A percentile compares a stretch with the other conserved stretches of the same genome.
Conservation (phyloP, 129 eudicot genomes). For the Pseudognaphalium luteoalbum region DNA sequence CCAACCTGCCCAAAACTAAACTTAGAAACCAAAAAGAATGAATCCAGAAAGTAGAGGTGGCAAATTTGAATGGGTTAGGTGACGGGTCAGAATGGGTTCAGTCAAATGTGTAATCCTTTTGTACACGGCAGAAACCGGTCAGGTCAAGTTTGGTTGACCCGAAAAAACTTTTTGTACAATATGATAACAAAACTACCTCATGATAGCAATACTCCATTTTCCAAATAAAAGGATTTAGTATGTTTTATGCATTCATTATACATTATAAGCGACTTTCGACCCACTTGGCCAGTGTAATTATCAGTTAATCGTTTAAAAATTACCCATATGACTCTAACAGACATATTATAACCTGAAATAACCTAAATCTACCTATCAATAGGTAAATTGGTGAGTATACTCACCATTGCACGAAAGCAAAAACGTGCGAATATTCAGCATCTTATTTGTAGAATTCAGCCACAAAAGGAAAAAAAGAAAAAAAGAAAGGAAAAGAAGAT, state of each 20-base stretch:
- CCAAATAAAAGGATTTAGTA: background rate
- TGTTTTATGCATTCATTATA: background rate
- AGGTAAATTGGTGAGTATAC: background rate
- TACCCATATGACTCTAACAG: background rate
- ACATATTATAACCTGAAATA: background rate
- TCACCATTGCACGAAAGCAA: background rate
- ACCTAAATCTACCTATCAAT: background rate
- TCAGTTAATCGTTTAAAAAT: no score
- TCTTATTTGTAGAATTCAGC: background rate
- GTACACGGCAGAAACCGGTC: background rate
- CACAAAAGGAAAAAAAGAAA: no score
- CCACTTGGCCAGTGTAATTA: background rate
- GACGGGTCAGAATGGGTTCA: background rate
- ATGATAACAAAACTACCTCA: background rate
- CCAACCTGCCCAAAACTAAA: conserved; percentile 49
- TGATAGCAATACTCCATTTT: background rate
- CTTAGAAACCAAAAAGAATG: background rate
- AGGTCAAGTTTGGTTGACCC: background rate
- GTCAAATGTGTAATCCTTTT: background rate
- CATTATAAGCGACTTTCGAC: background rate
- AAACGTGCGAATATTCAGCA: background rate
- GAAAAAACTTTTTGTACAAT: background rate
- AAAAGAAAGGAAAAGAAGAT: background rate
- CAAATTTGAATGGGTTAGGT: background rate
- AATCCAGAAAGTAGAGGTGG: background rate